These are phyloP conservation scores for Kodamaea sagamina DNA, from an alignment of 805 yeast genomes.

Conservation along the genomic window DNA sequence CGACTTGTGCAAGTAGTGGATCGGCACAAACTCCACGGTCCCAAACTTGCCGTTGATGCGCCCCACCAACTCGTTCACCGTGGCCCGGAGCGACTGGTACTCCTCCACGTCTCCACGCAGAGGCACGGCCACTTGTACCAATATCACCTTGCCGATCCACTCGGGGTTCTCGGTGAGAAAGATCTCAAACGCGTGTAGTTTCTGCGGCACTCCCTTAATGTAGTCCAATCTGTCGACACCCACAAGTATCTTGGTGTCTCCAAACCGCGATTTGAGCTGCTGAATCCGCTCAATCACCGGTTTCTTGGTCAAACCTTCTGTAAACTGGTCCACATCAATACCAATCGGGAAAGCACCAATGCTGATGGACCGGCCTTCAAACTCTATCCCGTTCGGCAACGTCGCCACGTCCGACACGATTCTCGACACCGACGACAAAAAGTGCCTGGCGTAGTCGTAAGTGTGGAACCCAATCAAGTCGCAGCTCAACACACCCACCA, in stretches of 20 bases:
- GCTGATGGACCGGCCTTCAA: constrained; percentile 69
- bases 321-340: constrained; percentile 89
- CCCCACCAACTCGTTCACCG: constrained; percentile 94
- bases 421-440: constrained; percentile 83
- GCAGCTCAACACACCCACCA: constrained; percentile 89
- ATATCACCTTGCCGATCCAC: constrained; percentile 95
- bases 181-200: constrained; percentile 92
- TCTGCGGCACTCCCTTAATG: constrained; percentile 97
- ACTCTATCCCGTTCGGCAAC: constrained; percentile 87
- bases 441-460: constrained; percentile 97
- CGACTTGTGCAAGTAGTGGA: constrained; percentile 92
- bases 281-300: constrained; percentile 66
- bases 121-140: constrained; percentile 97
- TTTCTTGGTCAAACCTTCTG: constrained; percentile 68
- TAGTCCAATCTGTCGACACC: constrained; percentile 97
- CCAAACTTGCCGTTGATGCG: constrained; percentile 96
- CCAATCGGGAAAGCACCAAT: constrained; percentile 99
- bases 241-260: constrained; percentile 82
- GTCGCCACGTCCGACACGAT: constrained; percentile 75
- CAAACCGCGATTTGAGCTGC: constrained; percentile 61
- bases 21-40: constrained; percentile 95
- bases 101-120: constrained; percentile 98
- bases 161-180: constrained; percentile 92
- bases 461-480: constrained; percentile 97
- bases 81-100: constrained; percentile 88